Evolutionary conservation across 345 rosid genomes (phyloP).

Genomic region (Populus deltoides): DNA sequence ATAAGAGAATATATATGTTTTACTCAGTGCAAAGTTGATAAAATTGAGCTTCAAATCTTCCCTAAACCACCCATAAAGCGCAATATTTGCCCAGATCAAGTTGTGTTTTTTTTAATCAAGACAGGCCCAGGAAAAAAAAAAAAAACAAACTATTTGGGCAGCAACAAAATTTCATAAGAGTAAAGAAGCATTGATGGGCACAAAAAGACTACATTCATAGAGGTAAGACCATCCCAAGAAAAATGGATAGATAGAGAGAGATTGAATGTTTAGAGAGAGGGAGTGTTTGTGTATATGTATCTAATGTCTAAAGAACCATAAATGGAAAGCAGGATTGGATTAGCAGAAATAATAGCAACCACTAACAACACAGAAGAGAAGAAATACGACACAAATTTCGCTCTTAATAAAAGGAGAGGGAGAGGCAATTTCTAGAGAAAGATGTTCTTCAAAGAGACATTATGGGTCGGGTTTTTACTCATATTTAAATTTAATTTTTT

Average conservation of each 20-base stretch:
- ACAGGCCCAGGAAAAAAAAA: neutral
- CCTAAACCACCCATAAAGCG: neutral
- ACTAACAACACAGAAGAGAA: neutral
- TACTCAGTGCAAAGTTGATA: neutral
- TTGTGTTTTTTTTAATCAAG: neutral
- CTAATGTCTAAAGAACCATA: neutral
- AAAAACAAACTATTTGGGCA: neutral
- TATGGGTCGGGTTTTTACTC: too few relatives aligned
- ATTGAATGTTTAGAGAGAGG: neutral
- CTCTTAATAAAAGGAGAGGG: neutral
- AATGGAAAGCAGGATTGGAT: neutral
- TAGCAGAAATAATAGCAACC: conserved; percentile 15
- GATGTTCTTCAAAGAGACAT: neutral
- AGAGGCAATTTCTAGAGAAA: conserved; percentile 5
- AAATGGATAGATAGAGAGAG: neutral
- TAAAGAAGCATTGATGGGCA: neutral
- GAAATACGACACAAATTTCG: neutral
- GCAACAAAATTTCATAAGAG: neutral
- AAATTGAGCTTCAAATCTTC: neutral
- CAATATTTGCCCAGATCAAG: conserved; percentile 21
- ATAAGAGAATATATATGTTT: neutral
- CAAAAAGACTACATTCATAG: neutral
- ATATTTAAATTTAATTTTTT: too few relatives aligned
- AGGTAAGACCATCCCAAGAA: neutral
- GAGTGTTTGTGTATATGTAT: neutral